phyloP scores from a whole-genome alignment of 1,139 yeast species.

The Hemisphaericaspora subhashii region DNA sequence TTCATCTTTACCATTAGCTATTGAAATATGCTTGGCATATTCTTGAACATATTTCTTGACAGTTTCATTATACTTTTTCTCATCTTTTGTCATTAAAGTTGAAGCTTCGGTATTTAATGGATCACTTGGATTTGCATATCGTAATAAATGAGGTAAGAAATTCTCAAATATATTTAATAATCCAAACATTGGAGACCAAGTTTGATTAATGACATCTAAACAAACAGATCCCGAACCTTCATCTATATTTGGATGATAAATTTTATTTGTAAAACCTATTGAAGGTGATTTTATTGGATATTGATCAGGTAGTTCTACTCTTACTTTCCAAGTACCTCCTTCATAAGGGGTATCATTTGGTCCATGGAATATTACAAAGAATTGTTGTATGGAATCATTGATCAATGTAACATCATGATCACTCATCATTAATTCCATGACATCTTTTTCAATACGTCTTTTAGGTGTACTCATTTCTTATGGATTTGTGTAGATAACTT shows the following conservation, averaged over 20 bases:
- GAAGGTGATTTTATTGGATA: conserved; percentile 96
- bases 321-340: conserved; percentile 87
- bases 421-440: conserved; percentile 95
- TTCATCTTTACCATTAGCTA: conserved; percentile 26
- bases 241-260: conserved; percentile 92
- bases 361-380: conserved; percentile 82
- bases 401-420: conserved; percentile 86
- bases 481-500: too few species aligned
- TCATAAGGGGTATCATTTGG: conserved; percentile 89
- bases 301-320: conserved; percentile 93
- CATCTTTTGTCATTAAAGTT: conserved; percentile 72
- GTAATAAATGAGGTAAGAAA: conserved; percentile 85
- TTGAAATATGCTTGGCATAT: conserved; percentile 55
- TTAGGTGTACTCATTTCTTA: conserved; percentile 77
- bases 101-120: conserved; percentile 95
- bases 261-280: conserved; percentile 88
- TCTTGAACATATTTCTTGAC: conserved; percentile 73
- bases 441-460: conserved; percentile 94
- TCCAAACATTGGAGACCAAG: conserved; percentile 99
- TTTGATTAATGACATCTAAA: conserved; percentile 93
- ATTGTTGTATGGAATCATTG: conserved; percentile 89
- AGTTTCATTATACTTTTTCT: conserved; percentile 61
- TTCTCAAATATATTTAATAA: conserved; percentile 87
- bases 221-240: conserved; percentile 92
- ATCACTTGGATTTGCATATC: conserved; percentile 93